A percentile compares a stretch with the other conserved stretches of the same genome.
These are phyloP conservation scores for Bombardia bombarda DNA, from an alignment of 495 filamentous ascomycete species.

Conservation along the genomic window DNA sequence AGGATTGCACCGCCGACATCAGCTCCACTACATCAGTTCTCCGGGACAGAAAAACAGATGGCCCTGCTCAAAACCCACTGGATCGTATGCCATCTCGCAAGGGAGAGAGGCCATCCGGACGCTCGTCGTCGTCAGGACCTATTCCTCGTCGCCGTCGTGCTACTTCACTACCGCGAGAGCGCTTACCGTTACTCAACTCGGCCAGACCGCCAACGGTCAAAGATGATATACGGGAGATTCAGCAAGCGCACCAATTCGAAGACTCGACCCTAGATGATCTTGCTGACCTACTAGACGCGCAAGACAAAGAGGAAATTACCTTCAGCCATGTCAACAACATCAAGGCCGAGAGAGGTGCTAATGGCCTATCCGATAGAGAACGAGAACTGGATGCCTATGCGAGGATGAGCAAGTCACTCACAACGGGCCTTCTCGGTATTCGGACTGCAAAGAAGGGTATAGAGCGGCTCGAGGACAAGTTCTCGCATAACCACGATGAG, in stretches of 20 bases:
- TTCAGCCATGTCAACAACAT: background rate
- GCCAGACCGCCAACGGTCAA: slow-evolving; percentile 37
- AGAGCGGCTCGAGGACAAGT: slow-evolving; percentile 53
- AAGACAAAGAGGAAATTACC: slow-evolving; percentile 2
- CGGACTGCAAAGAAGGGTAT: slow-evolving; percentile 59
- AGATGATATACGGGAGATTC: slow-evolving; percentile 42
- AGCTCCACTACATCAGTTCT: no score
- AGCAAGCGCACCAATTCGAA: slow-evolving; percentile 39
- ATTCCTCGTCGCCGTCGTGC: slow-evolving; percentile 18
- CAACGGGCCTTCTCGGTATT: slow-evolving; percentile 54
- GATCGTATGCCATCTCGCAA: slow-evolving; percentile 10
- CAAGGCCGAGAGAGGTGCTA: slow-evolving; percentile 2
- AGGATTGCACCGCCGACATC: no score
- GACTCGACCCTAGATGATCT: slow-evolving; percentile 48
- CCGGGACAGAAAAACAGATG: slow-evolving; percentile 1
- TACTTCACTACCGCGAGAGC: slow-evolving; percentile 26
- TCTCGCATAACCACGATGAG: slow-evolving; percentile 27
- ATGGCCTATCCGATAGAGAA: slow-evolving; percentile 24
- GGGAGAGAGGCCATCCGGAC: slow-evolving; percentile 10
- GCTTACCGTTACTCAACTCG: slow-evolving; percentile 37
- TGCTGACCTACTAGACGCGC: slow-evolving; percentile 29
- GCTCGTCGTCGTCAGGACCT: slow-evolving; percentile 27
- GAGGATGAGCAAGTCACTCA: slow-evolving; percentile 50
- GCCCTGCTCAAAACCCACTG: background rate
- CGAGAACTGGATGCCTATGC: slow-evolving; percentile 45